Conservation (phyloP, 768 basidiomycete genomes). For the Hypholoma sublateritium region DNA sequence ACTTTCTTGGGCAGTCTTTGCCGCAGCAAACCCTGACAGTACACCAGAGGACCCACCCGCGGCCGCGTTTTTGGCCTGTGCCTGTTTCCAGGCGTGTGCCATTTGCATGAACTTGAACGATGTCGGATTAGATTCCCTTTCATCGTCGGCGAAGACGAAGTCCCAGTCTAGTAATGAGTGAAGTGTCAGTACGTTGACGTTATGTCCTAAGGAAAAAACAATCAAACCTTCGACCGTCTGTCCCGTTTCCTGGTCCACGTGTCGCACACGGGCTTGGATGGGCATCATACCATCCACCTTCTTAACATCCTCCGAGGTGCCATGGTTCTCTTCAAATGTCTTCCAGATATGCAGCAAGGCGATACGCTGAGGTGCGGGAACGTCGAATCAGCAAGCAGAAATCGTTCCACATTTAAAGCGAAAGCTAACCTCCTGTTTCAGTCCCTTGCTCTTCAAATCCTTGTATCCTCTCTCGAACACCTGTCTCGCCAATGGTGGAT, state of each 20-base stretch:
- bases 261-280: conserved; percentile 44
- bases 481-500: conserved; percentile 64
- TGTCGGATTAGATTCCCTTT: conserved; percentile 88
- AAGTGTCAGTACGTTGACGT: conserved; percentile 5
- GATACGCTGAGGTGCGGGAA: conserved; percentile 66
- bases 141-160: conserved; percentile 95
- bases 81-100: conserved; percentile 86
- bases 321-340: conserved; percentile 82
- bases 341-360: conserved; percentile 95
- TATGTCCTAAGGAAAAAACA: not conserved
- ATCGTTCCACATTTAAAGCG: not conserved
- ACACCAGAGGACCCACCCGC: conserved; percentile 83
- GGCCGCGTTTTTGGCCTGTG: conserved; percentile 88
- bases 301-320: conserved; percentile 67
- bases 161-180: conserved; percentile 91
- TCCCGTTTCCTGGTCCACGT: conserved; percentile 82
- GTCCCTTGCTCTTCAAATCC: conserved; percentile 74
- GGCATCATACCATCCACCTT: conserved; percentile 95
- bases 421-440: conserved; percentile 80
- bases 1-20: conserved; percentile 31
- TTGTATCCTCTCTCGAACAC: conserved; percentile 89
- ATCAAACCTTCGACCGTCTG: conserved; percentile 83
- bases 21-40: conserved; percentile 78
- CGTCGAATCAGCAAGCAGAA: conserved; percentile 1
- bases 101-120: conserved; percentile 95